Evolutionary conservation across 805 yeast genomes (phyloP).

Genomic region (Candida patagonica): DNA sequence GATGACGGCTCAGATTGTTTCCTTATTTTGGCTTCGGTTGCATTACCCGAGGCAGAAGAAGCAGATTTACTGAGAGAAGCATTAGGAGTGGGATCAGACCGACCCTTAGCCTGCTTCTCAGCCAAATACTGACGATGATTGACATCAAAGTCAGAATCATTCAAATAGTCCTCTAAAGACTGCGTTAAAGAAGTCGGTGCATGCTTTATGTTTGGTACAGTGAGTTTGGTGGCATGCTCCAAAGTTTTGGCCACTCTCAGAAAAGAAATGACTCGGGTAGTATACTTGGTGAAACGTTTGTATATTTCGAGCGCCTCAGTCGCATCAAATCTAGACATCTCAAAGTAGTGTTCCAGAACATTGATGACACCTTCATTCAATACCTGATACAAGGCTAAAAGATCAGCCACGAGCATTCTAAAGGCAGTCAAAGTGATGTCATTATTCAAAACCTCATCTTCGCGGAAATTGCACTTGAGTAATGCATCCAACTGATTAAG

Average conservation of each 20-base stretch:
- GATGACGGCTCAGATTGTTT: slow-evolving; percentile 10
- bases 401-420: slow-evolving; percentile 81
- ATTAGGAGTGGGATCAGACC: slow-evolving; percentile 1
- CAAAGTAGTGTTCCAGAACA: slow-evolving; percentile 87
- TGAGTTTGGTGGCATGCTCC: slow-evolving; percentile 77
- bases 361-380: slow-evolving; percentile 95
- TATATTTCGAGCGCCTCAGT: slow-evolving; percentile 78
- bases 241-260: slow-evolving; percentile 82
- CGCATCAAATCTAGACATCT: slow-evolving; percentile 79
- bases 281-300: slow-evolving; percentile 74
- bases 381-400: slow-evolving; percentile 77
- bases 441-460: slow-evolving; percentile 57
- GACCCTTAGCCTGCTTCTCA: slow-evolving; percentile 48
- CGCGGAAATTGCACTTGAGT: slow-evolving; percentile 63
- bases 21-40: slow-evolving; percentile 1
- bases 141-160: slow-evolving; percentile 74
- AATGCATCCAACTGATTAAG: slow-evolving; percentile 72
- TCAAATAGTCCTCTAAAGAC: slow-evolving; percentile 78
- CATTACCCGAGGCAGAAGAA: too few relatives aligned
- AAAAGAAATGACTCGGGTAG: slow-evolving; percentile 79
- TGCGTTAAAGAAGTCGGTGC: slow-evolving; percentile 91
- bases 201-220: slow-evolving; percentile 92
- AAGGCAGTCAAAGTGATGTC: slow-evolving; percentile 80
- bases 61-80: too few relatives aligned
- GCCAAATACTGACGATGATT: slow-evolving; percentile 71